Conservation (phyloP, 805 yeast genomes). For the Myxozyma mucilagina region DNA sequence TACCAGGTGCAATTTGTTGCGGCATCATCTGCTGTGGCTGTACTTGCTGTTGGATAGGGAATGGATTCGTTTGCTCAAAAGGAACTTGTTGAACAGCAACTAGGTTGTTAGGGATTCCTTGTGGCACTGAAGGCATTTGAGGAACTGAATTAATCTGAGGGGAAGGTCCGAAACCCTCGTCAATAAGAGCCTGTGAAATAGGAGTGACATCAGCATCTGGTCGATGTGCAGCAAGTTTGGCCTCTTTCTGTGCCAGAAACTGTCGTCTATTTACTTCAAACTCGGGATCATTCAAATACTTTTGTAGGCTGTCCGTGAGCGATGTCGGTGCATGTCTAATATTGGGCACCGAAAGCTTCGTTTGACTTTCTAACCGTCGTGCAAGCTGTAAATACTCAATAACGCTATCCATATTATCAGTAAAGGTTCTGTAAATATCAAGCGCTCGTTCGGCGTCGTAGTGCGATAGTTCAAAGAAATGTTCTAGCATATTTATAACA, state of each 20-base stretch:
- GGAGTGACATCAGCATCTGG: constrained; percentile 37
- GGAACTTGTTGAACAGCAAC: neutral
- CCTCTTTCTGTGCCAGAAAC: constrained; percentile 66
- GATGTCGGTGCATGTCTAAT: constrained; percentile 97
- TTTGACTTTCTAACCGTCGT: constrained; percentile 79
- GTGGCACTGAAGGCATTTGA: constrained; percentile 15
- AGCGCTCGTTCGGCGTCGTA: constrained; percentile 85
- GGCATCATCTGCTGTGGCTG: constrained; percentile 19
- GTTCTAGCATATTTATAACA: constrained; percentile 88
- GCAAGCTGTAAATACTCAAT: constrained; percentile 87
- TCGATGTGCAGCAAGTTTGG: constrained; percentile 36
- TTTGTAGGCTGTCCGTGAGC: constrained; percentile 79
- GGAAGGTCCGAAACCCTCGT: neutral
- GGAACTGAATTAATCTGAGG: neutral
- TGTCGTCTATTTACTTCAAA: constrained; percentile 79
- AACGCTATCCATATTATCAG: constrained; percentile 80
- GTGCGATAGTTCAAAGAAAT: constrained; percentile 88
- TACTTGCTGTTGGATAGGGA: constrained; percentile 9
- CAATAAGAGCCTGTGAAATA: constrained; percentile 10
- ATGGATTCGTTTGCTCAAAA: constrained; percentile 5
- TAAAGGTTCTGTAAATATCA: constrained; percentile 79
- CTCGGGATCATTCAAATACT: constrained; percentile 81
- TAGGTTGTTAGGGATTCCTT: neutral
- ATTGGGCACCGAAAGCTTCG: constrained; percentile 90
- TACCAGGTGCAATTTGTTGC: constrained; percentile 2